These are phyloP conservation scores for Blastobotrys petasosporus DNA, from an alignment of 1,139 yeast genomes.

Conservation along the genomic window DNA sequence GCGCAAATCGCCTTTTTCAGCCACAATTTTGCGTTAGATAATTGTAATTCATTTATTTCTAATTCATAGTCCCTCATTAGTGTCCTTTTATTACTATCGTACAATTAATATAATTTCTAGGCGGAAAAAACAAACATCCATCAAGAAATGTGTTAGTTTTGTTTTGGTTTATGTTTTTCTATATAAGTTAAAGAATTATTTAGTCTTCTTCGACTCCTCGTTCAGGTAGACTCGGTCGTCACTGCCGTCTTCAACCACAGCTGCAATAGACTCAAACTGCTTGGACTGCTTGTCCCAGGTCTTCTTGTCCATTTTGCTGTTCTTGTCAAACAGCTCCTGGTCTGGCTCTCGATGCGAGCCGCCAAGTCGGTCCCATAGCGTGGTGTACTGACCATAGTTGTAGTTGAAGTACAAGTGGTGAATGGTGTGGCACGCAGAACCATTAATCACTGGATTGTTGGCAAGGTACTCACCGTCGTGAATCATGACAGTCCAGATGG, in stretches of 20 bases:
- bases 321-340: constrained; percentile 68
- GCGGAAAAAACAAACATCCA: too few relatives aligned
- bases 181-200: constrained; percentile 9
- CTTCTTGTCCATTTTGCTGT: constrained; percentile 49
- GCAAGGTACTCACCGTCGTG: constrained; percentile 96
- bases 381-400: constrained; percentile 96
- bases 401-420: constrained; percentile 96
- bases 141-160: too few relatives aligned
- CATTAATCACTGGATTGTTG: constrained; percentile 88
- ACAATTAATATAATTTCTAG: too few relatives aligned
- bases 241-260: constrained; percentile 66
- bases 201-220: constrained; percentile 18
- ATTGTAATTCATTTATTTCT: too few relatives aligned
- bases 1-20: too few relatives aligned
- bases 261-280: constrained; percentile 76
- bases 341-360: constrained; percentile 92
- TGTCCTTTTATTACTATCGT: too few relatives aligned
- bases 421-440: constrained; percentile 96
- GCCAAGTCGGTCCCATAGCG: constrained; percentile 95
- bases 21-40: too few relatives aligned
- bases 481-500: constrained; percentile 97
- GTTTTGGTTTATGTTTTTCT: too few relatives aligned
- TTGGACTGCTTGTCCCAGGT: constrained; percentile 69
- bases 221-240: constrained; percentile 55
- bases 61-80: too few relatives aligned